Evolutionary conservation across 495 filamentous ascomycete species (phyloP), one percentile per base, ranked within the genome.

Genomic region (Aspergillus cristatus): DNA sequence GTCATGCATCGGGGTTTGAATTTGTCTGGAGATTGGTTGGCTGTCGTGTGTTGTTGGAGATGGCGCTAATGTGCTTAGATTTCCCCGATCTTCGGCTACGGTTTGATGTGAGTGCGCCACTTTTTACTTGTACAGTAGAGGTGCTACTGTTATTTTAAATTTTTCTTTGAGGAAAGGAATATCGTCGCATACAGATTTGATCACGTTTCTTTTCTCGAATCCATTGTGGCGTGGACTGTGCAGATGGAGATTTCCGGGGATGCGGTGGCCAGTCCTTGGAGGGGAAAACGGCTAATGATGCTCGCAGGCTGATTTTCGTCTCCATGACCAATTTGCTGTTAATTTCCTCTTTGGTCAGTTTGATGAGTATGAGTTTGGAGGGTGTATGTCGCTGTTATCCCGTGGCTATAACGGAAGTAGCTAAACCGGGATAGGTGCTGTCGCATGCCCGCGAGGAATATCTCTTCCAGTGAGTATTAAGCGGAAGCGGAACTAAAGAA

Each of bases 281-380:
- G 4, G 4, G 20, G n/a, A 4, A 24, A 24, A 24, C 8, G 8
- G 20, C 20, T 24, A 16, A 6, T 8, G 38, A 49, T 20, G 22
- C 16, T 32, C 43, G 28, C 40, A 72, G 70, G 75, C 54, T 83
- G 25, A 71, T 87, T 47, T 95, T 94, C 52, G 75, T 95, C 20
- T 82, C 73, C 22, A 70, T 96, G 56, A 93, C 84, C 43, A 93
- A 90, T 46, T 86, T 94, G 38, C 71, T 95, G 11, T 70, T 96
- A n/a, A 81, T 93, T 46, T 91, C 89, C 28, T 90, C 84, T 12
- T 67, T 94, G 40, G 91, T 95, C 38, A 87, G 84, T 70, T 77
- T 96, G 60, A 76, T 96, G 45, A 90, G 84, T 47, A 89, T 93
- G 68, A 86, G 79, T 53, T 77, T 95, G 47, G 84, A 80, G 28